Evolutionary conservation across 176 grass and related monocot species (phyloP), one percentile per base, ranked within the genome.

Genomic region (Carex pumila): DNA sequence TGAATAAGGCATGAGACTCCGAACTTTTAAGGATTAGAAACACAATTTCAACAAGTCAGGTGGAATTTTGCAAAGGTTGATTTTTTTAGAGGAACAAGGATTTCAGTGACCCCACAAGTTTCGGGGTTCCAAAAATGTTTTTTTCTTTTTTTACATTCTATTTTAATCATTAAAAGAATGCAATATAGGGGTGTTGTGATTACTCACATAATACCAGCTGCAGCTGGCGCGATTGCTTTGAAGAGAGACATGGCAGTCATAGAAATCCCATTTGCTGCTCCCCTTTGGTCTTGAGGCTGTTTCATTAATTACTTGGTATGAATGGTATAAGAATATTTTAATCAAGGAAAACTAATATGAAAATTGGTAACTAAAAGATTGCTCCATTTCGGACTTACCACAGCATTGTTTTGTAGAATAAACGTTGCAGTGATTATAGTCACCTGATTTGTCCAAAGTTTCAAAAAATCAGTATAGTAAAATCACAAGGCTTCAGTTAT

Each of bases 391-490:
- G 61, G 71, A 85, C 81, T 68, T 90, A 84, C 95, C 95, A 98
- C 95, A 6, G 92, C 90, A 73, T 90, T 93, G 50, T 98, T 98
- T 88, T 98, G 92, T 41, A 98, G 89, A 84, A 98, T 87, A 5
- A 86, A 92, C 41, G 67, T 90, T 15, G 89, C 87, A 10, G 89
- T 94, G 72, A 90, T 79, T 60, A 88, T 88, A 13, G 92, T 89
- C 30, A 92, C 84, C 94, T 94, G 90, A 84, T 53, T 52, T 12
- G 64, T 31, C 80, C 34, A 89, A 88, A 87, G 64, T 61, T 17
- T 67, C 12, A 86, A 31, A 52, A 41, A 55, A 39, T 25, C 55
- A 19, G n/a, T 19, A 50, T 66, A 59, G 81, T 64, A 22, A 73
- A 30, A 59, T 71, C 18, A 41, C 13, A 53, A 31, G 17, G 5